phyloP scores from a whole-genome alignment of 2,329 filamentous ascomycete species.

The Rugonectria rugulosa region DNA sequence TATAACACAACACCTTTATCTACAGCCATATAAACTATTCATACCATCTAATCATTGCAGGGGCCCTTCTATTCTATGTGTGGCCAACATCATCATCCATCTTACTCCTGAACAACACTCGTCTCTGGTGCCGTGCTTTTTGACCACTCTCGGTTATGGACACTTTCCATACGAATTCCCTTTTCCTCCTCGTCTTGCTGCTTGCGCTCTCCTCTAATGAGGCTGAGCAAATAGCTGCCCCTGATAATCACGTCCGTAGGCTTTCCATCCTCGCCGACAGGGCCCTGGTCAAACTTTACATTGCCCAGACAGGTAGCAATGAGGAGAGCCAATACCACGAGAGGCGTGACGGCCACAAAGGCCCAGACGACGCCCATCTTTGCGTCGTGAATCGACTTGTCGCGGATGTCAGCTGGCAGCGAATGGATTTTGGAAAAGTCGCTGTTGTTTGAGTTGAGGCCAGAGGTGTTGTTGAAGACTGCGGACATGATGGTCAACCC shows the following conservation, averaged over 20 bases:
- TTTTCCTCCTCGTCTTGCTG: constrained; percentile 23
- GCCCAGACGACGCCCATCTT: constrained; percentile 69
- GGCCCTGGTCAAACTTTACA: constrained; percentile 39
- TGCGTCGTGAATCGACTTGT: constrained; percentile 36
- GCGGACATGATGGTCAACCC: constrained; percentile 72
- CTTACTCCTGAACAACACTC: constrained; percentile 4
- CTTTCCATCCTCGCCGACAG: constrained; percentile 35
- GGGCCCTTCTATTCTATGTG: background rate
- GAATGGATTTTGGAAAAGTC: constrained; percentile 37
- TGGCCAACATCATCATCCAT: constrained; percentile 8
- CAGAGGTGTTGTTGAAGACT: constrained; percentile 69
- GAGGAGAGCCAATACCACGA: constrained; percentile 53
- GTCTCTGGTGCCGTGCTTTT: constrained; percentile 8
- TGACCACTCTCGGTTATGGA: constrained; percentile 14
- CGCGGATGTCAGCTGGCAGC: constrained; percentile 13
- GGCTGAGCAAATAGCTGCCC: constrained; percentile 41
- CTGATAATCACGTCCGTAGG: constrained; percentile 39
- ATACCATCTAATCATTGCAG: background rate
- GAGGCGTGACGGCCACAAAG: constrained; percentile 67
- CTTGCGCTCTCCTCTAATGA: constrained; percentile 28
- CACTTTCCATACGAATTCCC: constrained; percentile 26
- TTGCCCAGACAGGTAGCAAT: constrained; percentile 42
- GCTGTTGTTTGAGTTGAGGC: constrained; percentile 32
- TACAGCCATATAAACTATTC: background rate
- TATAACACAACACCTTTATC: background rate